Evolutionary conservation across 1,284 basidiomycete genomes (phyloP).

Genomic region (Cryptococcus maquisensis): DNA sequence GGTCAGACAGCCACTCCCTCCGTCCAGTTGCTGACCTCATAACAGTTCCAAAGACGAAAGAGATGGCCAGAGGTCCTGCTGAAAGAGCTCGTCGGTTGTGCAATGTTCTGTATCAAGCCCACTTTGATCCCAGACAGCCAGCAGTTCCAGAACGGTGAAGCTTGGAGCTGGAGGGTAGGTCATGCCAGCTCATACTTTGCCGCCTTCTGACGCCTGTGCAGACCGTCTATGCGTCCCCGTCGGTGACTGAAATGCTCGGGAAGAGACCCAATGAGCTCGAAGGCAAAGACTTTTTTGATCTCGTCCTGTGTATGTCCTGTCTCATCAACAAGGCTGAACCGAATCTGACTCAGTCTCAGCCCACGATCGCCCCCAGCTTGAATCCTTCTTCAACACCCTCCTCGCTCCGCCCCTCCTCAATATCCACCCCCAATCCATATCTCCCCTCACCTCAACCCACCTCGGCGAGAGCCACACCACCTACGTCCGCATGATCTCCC

Average conservation of each 20-base stretch:
- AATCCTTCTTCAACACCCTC: conserved; percentile 23
- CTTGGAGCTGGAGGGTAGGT: conserved; percentile 34
- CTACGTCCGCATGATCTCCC: conserved; percentile 22
- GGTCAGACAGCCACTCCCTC: conserved; percentile 1
- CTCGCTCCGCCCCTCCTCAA: conserved; percentile 16
- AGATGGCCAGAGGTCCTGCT: conserved; percentile 45
- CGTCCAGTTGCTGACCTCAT: background rate
- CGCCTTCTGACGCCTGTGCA: conserved; percentile 2
- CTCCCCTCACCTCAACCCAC: background rate
- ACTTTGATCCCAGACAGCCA: background rate
- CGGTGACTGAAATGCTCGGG: conserved; percentile 36
- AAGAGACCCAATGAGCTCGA: conserved; percentile 37
- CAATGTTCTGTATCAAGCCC: conserved; percentile 43
- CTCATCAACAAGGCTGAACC: background rate
- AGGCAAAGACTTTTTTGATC: conserved; percentile 39
- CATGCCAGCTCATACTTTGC: background rate
- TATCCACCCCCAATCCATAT: conserved; percentile 7
- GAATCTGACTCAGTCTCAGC: conserved; percentile 6
- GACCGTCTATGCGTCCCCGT: conserved; percentile 42
- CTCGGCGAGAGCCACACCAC: conserved; percentile 21
- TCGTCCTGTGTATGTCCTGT: conserved; percentile 32
- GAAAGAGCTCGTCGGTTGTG: conserved; percentile 41
- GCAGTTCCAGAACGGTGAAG: conserved; percentile 3
- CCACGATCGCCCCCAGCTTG: conserved; percentile 26
- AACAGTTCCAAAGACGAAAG: conserved; percentile 45